Evolutionary conservation across 164 flowering plant genomes (phyloP), one percentile per base, ranked within the genome.

Genomic region (Vitis rotundifolia): DNA sequence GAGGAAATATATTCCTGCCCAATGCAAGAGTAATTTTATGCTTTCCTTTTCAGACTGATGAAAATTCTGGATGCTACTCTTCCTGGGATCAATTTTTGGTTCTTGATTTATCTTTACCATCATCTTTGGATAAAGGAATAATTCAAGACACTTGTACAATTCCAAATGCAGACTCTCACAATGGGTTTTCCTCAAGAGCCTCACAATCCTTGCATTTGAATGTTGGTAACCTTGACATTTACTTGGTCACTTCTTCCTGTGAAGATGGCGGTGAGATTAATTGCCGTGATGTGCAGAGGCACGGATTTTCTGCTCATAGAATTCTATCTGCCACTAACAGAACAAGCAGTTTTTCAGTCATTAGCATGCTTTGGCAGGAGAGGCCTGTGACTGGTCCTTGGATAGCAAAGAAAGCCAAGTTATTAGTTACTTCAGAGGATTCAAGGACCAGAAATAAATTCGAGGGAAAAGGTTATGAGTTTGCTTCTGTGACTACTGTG

Each of bases 321-420:
- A 64, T 96, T 66, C n/a, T 92, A 59, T 77, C 87, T 63, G 77
- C 76, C 55, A 63, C 79, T 54, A 72, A 73, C 67, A 67, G 66
- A 66, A 64, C 74, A 13, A 80, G 78, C 64, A 54, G 60, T 68
- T 51, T 61, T 59, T 82, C 93, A 66, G 74, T 83, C 51, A 74
- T 94, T 69, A 80, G 83, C 75, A 73, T 96, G 83, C 57, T 84
- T 77, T 92, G 98, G 96, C 97, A 87, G 75, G 92, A 85, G 31
- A 84, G 82, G 75, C 67, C 82, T 69, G 80, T 77, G 16, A 88
- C 91, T 67, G 98, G 91, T 50, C 86, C 95, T 68, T 86, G 91
- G 88, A 80, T 91, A 54, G 76, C 77, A 15, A 75, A 78, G 76
- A 91, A 68, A 79, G 98, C 90, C 37, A 81, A 85, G 83, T 61